Percentiles rank a stretch among this genome's conserved stretches.
phyloP scores from a whole-genome alignment of 2,329 filamentous ascomycete genomes.

The Magnaporthiopsis incrustans region DNA sequence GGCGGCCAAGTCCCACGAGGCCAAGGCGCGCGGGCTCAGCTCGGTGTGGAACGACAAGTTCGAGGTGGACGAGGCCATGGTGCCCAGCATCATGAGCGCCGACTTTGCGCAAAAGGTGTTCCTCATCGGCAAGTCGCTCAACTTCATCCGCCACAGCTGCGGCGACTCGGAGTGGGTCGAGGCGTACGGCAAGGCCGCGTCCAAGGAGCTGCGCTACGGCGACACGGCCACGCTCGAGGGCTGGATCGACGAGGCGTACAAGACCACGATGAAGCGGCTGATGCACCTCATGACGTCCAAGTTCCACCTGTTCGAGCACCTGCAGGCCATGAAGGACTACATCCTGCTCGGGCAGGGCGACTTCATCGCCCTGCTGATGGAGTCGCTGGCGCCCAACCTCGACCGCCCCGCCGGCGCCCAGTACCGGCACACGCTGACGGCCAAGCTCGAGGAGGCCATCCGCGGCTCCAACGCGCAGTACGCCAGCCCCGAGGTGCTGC shows the following conservation, averaged over 20 bases:
- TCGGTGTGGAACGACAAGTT: conserved; percentile 99
- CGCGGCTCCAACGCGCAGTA: conserved; percentile 95
- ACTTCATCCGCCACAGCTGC: conserved; percentile 95
- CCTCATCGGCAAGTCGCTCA: conserved; percentile 92
- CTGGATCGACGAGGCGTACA: conserved; percentile 96
- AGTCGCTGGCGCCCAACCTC: conserved; percentile 84
- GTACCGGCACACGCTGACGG: conserved; percentile 92
- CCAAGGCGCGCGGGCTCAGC: conserved; percentile 56
- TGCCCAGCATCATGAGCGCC: conserved; percentile 85
- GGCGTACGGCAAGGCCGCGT: conserved; percentile 85
- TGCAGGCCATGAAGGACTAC: conserved; percentile 88
- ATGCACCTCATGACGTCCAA: conserved; percentile 92
- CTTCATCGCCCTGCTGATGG: conserved; percentile 95
- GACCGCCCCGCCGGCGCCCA: conserved; percentile 94
- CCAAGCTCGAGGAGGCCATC: conserved; percentile 96
- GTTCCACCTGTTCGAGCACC: conserved; percentile 88
- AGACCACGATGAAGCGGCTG: conserved; percentile 91
- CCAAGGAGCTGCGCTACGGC: conserved; percentile 84
- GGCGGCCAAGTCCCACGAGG: conserved; percentile 34
- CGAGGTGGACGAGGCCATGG: conserved; percentile 73
- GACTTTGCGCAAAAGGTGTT: conserved; percentile 97
- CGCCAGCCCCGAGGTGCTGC: conserved; percentile 83
- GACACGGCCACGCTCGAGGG: conserved; percentile 86
- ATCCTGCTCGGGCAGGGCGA: conserved; percentile 91
- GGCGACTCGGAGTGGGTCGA: conserved; percentile 93